Evolutionary conservation across 345 rosid genomes (phyloP), one percentile per base, ranked within the genome.

Genomic region (Citrus glauca): DNA sequence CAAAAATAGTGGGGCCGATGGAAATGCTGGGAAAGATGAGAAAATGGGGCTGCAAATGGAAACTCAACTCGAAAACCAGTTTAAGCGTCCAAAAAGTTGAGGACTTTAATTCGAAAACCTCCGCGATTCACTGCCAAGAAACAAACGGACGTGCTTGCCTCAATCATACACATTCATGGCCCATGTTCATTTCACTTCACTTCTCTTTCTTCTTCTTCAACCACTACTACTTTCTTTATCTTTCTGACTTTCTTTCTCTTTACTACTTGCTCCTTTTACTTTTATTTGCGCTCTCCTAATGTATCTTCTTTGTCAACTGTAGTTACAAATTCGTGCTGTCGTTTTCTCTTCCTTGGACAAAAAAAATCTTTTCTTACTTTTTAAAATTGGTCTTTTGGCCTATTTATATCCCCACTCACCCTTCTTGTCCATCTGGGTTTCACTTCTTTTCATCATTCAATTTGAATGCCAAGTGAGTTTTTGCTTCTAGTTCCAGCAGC

Each of bases 71-170:
- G 4, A 57, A 16, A 57, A 16, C 33, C 50, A 59, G 66, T 53
- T 45, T 55, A 14, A 32, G 75, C 45, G 25, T 59, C 19, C 56
- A 13, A 45, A 45, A 74, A 35, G 63, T 14, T 7, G 37, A 4
- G 33, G 24, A 66, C 45, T 75, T 53, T 30, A 14, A 14, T 32
- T 27, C 16, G 9, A 10, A 63, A 40, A 9, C 1, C 66, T 57
- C 66, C 79, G 66, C 19, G 79, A 76, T 66, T 76, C 40, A 14
- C 79, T 76, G 79, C 37, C 53, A 2, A 13, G 10, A 45, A 45
- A 13, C 37, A 66, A 66, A 76, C 56, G 56, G 73, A 67, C 79
- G 79, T 76, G 79, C 79, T 66, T 16, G 38, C 79, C n/a, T 9
- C 62, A 50, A 76, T 75, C 50, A 45, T 45, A 3, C 17, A 45